Conservation (phyloP, 176 grass and related monocot species). For the Pontederia crassipes region DNA sequence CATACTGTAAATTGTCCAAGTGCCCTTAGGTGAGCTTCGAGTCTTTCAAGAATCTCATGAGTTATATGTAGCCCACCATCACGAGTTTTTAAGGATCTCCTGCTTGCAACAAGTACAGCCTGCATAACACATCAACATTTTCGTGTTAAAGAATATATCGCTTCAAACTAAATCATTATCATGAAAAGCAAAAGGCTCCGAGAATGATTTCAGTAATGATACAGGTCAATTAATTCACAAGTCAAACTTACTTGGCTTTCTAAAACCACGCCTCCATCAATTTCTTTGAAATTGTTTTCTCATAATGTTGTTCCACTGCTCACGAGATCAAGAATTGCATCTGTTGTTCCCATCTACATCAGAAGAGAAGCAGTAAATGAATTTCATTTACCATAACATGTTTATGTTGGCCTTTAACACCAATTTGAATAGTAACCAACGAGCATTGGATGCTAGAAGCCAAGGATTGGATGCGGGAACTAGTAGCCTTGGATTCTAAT, state of each 20-base stretch:
- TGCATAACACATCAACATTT: constrained; percentile 12
- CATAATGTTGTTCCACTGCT: constrained; percentile 88
- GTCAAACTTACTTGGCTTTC: constrained; percentile 74
- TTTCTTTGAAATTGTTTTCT: constrained; percentile 97
- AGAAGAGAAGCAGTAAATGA: constrained; percentile 5
- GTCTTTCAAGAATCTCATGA: constrained; percentile 91
- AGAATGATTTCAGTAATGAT: too few species aligned
- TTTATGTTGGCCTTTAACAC: too few species aligned
- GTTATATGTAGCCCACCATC: constrained; percentile 70
- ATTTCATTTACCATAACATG: not conserved
- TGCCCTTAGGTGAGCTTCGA: constrained; percentile 87
- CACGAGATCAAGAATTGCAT: constrained; percentile 94
- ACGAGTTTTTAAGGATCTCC: constrained; percentile 56
- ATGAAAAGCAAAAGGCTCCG: too few species aligned
- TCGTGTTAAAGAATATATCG: too few species aligned
- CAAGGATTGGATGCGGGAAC: too few species aligned
- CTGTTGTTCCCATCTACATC: constrained; percentile 85
- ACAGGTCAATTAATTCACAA: too few species aligned
- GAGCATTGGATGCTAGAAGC: too few species aligned
- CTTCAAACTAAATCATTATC: too few species aligned
- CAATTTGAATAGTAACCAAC: too few species aligned
- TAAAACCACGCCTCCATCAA: constrained; percentile 75
- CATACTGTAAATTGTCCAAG: constrained; percentile 58
- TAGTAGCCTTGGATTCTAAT: too few species aligned
- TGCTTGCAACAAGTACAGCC: constrained; percentile 86